Conservation (phyloP, 805 yeast species). For the Debaryomyces hansenii region DNA sequence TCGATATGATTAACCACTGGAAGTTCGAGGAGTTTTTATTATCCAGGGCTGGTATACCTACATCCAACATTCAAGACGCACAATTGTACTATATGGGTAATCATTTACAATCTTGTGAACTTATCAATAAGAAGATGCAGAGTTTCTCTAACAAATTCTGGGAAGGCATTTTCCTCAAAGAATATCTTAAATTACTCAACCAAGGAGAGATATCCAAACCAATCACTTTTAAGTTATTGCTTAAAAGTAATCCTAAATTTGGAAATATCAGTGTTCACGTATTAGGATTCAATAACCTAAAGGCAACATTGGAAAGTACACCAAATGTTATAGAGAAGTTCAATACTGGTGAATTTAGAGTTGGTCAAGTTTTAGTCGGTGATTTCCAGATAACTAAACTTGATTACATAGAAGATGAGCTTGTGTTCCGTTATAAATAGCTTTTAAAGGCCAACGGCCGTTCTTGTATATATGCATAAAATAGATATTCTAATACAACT, state of each 20-base stretch:
- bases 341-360: slow-evolving; percentile 16
- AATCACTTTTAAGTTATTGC: slow-evolving; percentile 22
- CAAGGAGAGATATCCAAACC: slow-evolving; percentile 14
- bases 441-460: background rate
- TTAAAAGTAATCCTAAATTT: slow-evolving; percentile 22
- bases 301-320: slow-evolving; percentile 21
- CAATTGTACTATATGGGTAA: slow-evolving; percentile 18
- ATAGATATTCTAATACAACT: too few species aligned
- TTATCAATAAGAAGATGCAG: slow-evolving; percentile 23
- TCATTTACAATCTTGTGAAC: slow-evolving; percentile 33
- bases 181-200: slow-evolving; percentile 21
- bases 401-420: slow-evolving; percentile 37
- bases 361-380: slow-evolving; percentile 22
- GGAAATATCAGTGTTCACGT: slow-evolving; percentile 27
- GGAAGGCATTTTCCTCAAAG: slow-evolving; percentile 35
- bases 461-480: too few species aligned
- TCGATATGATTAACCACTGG: slow-evolving; percentile 80
- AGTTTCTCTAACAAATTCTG: slow-evolving; percentile 31
- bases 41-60: background rate
- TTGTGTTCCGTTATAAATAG: slow-evolving; percentile 18
- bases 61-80: background rate
- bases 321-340: slow-evolving; percentile 17
- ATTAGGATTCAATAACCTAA: slow-evolving; percentile 23
- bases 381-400: slow-evolving; percentile 22
- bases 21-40: slow-evolving; percentile 43